Conservation (phyloP, 1,284 basidiomycete species). For the Ganoderma sinense region DNA sequence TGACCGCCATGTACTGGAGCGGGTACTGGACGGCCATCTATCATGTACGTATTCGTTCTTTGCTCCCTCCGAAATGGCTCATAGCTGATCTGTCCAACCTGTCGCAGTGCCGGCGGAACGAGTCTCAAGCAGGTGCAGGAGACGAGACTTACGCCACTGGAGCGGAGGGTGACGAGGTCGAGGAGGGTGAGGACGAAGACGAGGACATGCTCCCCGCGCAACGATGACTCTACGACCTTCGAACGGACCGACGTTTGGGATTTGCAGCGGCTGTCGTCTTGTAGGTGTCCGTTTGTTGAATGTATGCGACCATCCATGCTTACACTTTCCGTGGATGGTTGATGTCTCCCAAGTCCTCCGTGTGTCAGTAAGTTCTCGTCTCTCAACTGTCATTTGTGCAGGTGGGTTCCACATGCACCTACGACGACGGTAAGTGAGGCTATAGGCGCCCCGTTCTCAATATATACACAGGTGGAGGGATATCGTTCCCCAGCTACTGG, state of each 20-base stretch:
- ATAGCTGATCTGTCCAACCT: neutral
- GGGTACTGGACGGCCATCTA: conserved; percentile 88
- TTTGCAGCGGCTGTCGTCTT: conserved; percentile 4
- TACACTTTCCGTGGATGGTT: conserved; percentile 28
- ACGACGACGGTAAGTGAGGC: neutral
- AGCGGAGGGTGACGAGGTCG: conserved; percentile 24
- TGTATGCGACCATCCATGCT: conserved; percentile 30
- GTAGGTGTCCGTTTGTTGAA: conserved; percentile 29
- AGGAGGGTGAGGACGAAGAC: conserved; percentile 38
- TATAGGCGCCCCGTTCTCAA: too few relatives aligned
- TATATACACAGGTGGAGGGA: neutral
- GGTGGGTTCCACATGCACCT: neutral
- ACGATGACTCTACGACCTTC: conserved; percentile 22
- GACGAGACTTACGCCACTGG: conserved; percentile 11
- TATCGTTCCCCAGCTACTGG: neutral
- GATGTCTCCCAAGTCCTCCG: neutral
- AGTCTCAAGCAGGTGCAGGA: conserved; percentile 8
- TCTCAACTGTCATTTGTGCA: neutral
- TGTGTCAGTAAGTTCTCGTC: neutral
- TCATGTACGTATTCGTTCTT: conserved; percentile 54
- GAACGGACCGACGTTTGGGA: neutral
- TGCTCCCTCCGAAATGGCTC: neutral
- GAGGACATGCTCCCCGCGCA: conserved; percentile 40
- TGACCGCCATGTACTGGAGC: conserved; percentile 82
- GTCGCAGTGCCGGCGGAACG: conserved; percentile 29